A percentile compares a stretch with the other conserved stretches of the same genome.
Evolutionary conservation across 805 yeast genomes (phyloP).

Genomic region (Nakazawaea ishiwadae): DNA sequence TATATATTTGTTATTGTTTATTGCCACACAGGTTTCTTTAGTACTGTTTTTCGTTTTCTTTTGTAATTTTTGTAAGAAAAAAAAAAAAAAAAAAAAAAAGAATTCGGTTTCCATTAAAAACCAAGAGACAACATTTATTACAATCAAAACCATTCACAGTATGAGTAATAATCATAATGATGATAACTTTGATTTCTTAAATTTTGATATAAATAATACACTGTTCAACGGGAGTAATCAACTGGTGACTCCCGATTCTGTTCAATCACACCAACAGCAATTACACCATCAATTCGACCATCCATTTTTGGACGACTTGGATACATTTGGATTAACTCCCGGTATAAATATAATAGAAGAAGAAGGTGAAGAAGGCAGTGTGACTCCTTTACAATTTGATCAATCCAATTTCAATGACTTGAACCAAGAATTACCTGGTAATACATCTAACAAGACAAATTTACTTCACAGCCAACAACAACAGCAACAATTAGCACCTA

Average conservation of each 20-base stretch:
- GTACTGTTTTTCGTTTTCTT: neutral
- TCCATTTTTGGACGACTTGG: conserved; percentile 13
- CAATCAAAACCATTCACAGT: no score
- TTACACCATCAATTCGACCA: conserved; percentile 4
- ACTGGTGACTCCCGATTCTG: no score
- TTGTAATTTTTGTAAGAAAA: neutral
- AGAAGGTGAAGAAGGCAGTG: conserved; percentile 1
- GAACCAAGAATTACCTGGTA: neutral
- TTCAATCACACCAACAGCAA: neutral
- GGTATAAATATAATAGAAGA: conserved; percentile 7
- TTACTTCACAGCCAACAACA: conserved; percentile 5
- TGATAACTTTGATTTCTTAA: conserved; percentile 6
- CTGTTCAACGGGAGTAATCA: no score
- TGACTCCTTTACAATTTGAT: conserved; percentile 7
- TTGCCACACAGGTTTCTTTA: neutral
- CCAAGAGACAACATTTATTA: no score
- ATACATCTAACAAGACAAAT: no score
- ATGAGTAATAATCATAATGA: neutral
- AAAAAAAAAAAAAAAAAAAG: neutral
- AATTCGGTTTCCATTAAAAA: no score
- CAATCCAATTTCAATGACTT: conserved; percentile 3
- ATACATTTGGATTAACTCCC: conserved; percentile 12
- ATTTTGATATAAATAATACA: no score
- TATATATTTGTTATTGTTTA: neutral
- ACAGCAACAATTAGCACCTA: conserved; percentile 4